A percentile compares a stretch with the other conserved stretches of the same genome.
These are phyloP conservation scores for Hansenula anomala DNA, from an alignment of 1,139 yeast genomes.

Conservation along the genomic window DNA sequence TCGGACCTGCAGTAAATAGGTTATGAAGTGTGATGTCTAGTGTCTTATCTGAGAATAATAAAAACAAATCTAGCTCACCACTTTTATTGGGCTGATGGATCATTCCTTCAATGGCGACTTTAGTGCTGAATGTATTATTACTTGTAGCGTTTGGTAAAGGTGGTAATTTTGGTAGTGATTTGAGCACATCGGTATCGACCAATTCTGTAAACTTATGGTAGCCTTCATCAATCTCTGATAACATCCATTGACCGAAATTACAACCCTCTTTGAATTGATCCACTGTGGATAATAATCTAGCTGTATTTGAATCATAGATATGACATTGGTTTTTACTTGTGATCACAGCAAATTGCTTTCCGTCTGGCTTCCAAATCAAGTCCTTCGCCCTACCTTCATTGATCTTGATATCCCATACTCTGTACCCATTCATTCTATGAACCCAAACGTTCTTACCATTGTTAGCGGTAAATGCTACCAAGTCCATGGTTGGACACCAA, in stretches of 20 bases:
- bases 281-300: slow-evolving; percentile 30
- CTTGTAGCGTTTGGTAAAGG: slow-evolving; percentile 25
- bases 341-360: slow-evolving; percentile 38
- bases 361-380: slow-evolving; percentile 34
- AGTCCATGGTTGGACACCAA: slow-evolving; percentile 56
- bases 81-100: slow-evolving; percentile 22
- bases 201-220: slow-evolving; percentile 4
- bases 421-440: slow-evolving; percentile 50
- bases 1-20: slow-evolving; percentile 26
- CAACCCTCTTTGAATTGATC: slow-evolving; percentile 4
- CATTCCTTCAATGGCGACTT: slow-evolving; percentile 24
- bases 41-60: slow-evolving; percentile 24
- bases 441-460: slow-evolving; percentile 42
- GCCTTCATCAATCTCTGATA: slow-evolving; percentile 11
- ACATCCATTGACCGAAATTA: slow-evolving; percentile 7
- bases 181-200: slow-evolving; percentile 22
- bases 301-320: slow-evolving; percentile 46
- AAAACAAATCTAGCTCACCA: slow-evolving; percentile 28
- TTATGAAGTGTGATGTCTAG: slow-evolving; percentile 28
- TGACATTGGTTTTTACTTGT: slow-evolving; percentile 42
- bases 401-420: slow-evolving; percentile 37
- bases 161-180: slow-evolving; percentile 32
- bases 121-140: slow-evolving; percentile 19
- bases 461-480: slow-evolving; percentile 39
- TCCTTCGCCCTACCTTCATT: slow-evolving; percentile 31